phyloP scores from a whole-genome alignment of 2,329 filamentous ascomycete genomes.

The Cladorrhinum sp. region DNA sequence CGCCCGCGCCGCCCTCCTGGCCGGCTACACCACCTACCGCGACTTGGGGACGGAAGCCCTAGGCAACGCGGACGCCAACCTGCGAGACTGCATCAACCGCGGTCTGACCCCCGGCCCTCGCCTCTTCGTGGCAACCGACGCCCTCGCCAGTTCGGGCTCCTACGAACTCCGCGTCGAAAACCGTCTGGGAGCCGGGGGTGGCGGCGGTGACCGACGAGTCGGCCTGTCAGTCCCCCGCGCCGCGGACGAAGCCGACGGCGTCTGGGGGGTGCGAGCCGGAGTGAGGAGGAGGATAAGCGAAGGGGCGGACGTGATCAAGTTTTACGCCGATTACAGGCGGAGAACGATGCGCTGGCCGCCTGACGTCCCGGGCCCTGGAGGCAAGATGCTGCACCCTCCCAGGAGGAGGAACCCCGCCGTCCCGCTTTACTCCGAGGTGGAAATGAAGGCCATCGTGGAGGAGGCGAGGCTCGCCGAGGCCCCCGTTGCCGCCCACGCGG shows the following conservation, averaged over 20 bases:
- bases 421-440: slow-evolving; percentile 46
- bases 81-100: slow-evolving; percentile 53
- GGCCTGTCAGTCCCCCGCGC: slow-evolving; percentile 34
- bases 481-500: slow-evolving; percentile 44
- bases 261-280: slow-evolving; percentile 43
- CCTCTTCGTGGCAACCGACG: slow-evolving; percentile 53
- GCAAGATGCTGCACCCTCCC: slow-evolving; percentile 35
- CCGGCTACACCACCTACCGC: slow-evolving; percentile 58
- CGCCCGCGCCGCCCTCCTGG: slow-evolving; percentile 48
- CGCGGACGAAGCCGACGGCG: slow-evolving; percentile 47
- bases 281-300: slow-evolving; percentile 46
- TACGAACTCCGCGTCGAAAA: slow-evolving; percentile 51
- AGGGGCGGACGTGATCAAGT: slow-evolving; percentile 50
- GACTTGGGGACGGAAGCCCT: slow-evolving; percentile 55
- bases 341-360: slow-evolving; percentile 42
- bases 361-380: slow-evolving; percentile 22
- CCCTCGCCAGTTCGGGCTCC: slow-evolving; percentile 47
- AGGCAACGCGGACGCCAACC: slow-evolving; percentile 46
- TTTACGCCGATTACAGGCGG: slow-evolving; percentile 49
- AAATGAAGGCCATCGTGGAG: slow-evolving; percentile 48
- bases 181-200: slow-evolving; percentile 29
- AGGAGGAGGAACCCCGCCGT: slow-evolving; percentile 40
- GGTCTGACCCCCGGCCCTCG: slow-evolving; percentile 53
- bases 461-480: slow-evolving; percentile 42
- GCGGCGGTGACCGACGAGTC: slow-evolving; percentile 27